Percentiles rank a stretch among this genome's conserved stretches.
phyloP scores from a whole-genome alignment of 2,329 filamentous ascomycete species.

The Aspergillus carbonarius region DNA sequence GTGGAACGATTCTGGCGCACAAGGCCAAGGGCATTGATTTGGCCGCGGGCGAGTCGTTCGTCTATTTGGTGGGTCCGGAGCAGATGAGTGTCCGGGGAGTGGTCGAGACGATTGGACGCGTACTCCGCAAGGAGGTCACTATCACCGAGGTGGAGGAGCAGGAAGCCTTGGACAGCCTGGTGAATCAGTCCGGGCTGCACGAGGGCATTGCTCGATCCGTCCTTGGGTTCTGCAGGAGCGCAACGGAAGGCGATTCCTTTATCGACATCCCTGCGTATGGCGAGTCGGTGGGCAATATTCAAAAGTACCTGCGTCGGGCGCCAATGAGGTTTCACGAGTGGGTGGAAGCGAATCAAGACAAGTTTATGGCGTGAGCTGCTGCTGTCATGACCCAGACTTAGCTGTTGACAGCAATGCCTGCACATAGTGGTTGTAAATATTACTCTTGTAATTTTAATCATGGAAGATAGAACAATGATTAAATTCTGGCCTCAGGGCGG shows the following conservation, averaged over 20 bases:
- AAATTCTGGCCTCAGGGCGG: no score
- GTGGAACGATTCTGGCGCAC: conserved; percentile 37
- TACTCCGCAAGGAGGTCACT: not conserved
- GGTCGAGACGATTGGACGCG: conserved; percentile 5
- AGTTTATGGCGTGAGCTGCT: no score
- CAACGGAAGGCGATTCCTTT: not conserved
- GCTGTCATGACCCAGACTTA: no score
- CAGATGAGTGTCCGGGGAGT: not conserved
- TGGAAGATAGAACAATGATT: no score
- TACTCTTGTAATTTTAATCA: no score
- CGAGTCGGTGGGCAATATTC: conserved; percentile 30
- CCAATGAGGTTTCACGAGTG: conserved; percentile 35
- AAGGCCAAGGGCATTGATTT: conserved; percentile 32
- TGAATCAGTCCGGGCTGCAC: not conserved
- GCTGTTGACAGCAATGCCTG: no score
- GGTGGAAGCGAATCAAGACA: conserved; percentile 31
- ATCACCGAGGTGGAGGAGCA: not conserved
- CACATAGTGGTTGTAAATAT: no score
- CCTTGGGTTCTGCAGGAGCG: not conserved
- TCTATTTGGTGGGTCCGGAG: conserved; percentile 16
- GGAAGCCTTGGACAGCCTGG: not conserved
- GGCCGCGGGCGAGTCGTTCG: not conserved
- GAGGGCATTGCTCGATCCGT: not conserved
- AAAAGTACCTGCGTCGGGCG: conserved; percentile 32
- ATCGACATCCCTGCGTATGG: not conserved